Base-by-base conservation (phyloP, 2,329 filamentous ascomycete genomes). In the Cladophialophora exuberans region DNA sequence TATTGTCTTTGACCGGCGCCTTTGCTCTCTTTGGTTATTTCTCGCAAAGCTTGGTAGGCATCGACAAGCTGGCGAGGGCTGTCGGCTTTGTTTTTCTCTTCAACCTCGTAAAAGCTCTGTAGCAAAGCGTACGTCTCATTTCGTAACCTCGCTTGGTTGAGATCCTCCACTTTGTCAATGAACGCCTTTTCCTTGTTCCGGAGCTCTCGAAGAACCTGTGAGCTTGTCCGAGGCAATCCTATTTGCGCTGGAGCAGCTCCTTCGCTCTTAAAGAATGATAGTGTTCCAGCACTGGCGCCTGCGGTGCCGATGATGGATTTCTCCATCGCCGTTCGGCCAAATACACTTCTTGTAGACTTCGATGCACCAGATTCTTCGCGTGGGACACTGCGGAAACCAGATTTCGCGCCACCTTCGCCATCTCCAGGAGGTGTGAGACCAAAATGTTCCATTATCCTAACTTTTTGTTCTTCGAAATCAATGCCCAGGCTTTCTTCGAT, bases 391-490 rank as follows among this genome's bases (percentile, higher is more conserved):
- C n/a, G n/a, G n/a, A n/a, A n/a, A n/a, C n/a, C n/a, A n/a, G n/a
- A n/a, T 51, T 69, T 70, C 26, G 71, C 33, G 7, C 45, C 64
- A 54, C 66, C 59, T 39, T 70, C 54, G 43, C 64, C 57, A 20
- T 66, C 66, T 49, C 72, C 70, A 47, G 85, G 87, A 68, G 73
- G 71, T 6, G 76, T 79, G 13, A 99, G 87, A 11, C 94, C 94
- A 71, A 99, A 97, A 72, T 99, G 94, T 67, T 96, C 86, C 73
- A 97, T 97, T 61, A 99, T 96, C 62, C 86, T 86, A 72, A 89
- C 90, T 60, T 93, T 87, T 75, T 97, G 93, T 13, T 88, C 87
- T 65, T 97, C 92, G 92, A 94, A 97, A 70, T 97, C 91, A 77
- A 96, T 87, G 25, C 91, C 90, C 45, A 97, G 86, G 68, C 96